Evolutionary conservation across 352 stramenopile species (phyloP).

Genomic region (Globisporangium emineosum): DNA sequence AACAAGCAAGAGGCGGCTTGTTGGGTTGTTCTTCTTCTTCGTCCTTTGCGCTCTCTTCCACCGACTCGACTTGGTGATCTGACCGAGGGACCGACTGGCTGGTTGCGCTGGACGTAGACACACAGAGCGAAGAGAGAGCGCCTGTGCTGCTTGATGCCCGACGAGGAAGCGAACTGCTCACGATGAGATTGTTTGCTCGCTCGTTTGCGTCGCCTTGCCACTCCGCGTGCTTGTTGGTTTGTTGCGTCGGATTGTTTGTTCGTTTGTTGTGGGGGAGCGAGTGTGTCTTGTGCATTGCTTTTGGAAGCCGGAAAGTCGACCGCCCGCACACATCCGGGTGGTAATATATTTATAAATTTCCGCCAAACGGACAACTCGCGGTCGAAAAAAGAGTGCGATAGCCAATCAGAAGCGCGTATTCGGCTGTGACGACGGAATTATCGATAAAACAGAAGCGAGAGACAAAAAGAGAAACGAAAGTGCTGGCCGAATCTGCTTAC

Average conservation of each 20-base stretch:
- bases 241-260: background rate
- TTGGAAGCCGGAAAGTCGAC: background rate
- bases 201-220: background rate
- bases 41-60: conserved; percentile 4
- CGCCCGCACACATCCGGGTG: background rate
- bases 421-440: background rate
- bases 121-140: background rate
- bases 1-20: background rate
- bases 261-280: conserved; percentile 5
- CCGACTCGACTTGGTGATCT: background rate
- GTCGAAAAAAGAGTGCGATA: no score
- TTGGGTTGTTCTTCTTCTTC: background rate
- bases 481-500: background rate
- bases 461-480: background rate
- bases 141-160: background rate
- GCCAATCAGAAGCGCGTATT: no score
- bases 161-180: conserved; percentile 6
- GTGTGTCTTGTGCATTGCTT: background rate
- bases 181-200: background rate
- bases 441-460: no score
- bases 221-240: background rate
- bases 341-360: background rate
- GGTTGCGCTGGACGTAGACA: conserved; percentile 3
- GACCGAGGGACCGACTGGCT: background rate
- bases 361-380: background rate